Evolutionary conservation across 345 rosid species (phyloP), one percentile per base, ranked within the genome.

Genomic region (Turnera subulata): DNA sequence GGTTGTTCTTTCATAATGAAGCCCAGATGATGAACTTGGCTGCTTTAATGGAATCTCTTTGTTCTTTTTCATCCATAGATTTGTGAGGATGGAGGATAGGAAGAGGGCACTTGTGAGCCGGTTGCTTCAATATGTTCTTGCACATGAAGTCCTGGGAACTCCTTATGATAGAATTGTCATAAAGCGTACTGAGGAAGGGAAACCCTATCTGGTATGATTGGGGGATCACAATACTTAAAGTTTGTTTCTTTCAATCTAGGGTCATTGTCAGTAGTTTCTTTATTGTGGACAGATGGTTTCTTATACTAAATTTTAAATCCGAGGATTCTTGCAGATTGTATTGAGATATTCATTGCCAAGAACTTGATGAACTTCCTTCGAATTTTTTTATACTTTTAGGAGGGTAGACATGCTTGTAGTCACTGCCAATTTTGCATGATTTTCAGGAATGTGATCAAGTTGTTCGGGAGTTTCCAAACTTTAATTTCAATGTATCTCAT

Each of bases 401-500:
- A n/a, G n/a, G n/a, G n/a, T n/a, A n/a, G n/a, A n/a, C n/a, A n/a
- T n/a, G n/a, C n/a, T n/a, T n/a, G n/a, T n/a, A n/a, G n/a, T n/a
- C n/a, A 8, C 24, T 19, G 33, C 59, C 24, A 33, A 33, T 38
- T 55, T 20, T 63, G 26, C 33, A 11, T 64, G 22, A 50, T n/a
- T 67, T 57, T 53, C 82, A 81, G 85, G 85, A 73, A 66, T 53
- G 65, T 29, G 57, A 50, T 49, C 26, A 56, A 48, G 64, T 35
- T 48, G 56, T 46, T 59, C 8, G 14, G 43, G 63, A 65, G 50
- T 71, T 73, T 55, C 83, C 88, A 32, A 85, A 78, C 73, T 85
- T 85, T 59, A 82, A 85, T 71, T 85, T 82, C 74, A 82, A 78
- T 62, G 84, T 77, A 23, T 85, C 92, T 50, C 92, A 85, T 59